Evolutionary conservation across 768 basidiomycete genomes (phyloP), one percentile per base, ranked within the genome.

Genomic region (Lactifluus subvellereus): DNA sequence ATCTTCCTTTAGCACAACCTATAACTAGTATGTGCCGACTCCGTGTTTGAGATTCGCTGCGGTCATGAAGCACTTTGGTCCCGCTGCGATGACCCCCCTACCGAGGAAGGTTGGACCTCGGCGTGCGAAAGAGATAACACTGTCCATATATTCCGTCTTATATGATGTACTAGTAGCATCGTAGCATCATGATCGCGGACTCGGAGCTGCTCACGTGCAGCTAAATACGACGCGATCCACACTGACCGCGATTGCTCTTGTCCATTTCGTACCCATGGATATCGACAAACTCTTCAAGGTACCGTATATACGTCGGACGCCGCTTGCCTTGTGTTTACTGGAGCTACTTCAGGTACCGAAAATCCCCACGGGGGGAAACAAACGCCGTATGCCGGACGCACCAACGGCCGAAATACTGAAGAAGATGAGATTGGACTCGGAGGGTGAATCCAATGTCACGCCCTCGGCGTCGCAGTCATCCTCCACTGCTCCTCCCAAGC

Each of bases 341-440:
- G 45, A 37, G 40, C 18, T 10, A 45, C n/a, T 53, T 27, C 43
- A 88, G 89, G 80, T 85, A 11, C 86, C 87, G 18, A 88, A 86
- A 74, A 77, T 89, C 55, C 85, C 88, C 4, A 69, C 74, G 1
- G 77, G 84, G 14, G 80, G 83, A 48, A 83, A 78, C 67, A 94
- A 92, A 73, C 77, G 91, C 59, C 89, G 84, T 69, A 78, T 91
- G 74, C 84, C 86, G 8, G 87, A 89, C 69, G 84, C 84, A 66
- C 91, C 89, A 32, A 84, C 87, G 2, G 84, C 85, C 2, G 90
- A 91, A n/a, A 81, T 90, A 79, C 77, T 94, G 61, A 94, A 92
- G 76, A 88, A 83, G 73, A 82, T 92, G 80, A 83, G 77, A 69
- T 70, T 87, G 72, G 86, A 89, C 43, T 69, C 59, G 2, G 68